phyloP scores from a whole-genome alignment of 208 protist species.

The Trypanosoma vivax region DNA sequence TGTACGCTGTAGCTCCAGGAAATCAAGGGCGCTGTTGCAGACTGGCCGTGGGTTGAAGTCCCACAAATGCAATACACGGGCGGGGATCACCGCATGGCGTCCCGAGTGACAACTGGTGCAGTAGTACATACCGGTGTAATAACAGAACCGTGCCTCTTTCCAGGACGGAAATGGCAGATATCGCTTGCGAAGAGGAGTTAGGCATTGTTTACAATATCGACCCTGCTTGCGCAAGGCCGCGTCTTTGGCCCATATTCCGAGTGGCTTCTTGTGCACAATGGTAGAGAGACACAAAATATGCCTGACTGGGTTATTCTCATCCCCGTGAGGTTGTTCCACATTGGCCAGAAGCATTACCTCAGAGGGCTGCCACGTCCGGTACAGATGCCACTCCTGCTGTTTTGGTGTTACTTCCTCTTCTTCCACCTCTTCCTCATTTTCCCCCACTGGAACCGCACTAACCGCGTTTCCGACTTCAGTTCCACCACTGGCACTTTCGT shows the following conservation, averaged over 20 bases:
- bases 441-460: too few relatives aligned
- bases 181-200: slow-evolving; percentile 7
- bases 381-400: neutral
- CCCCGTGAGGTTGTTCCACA: neutral
- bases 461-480: too few relatives aligned
- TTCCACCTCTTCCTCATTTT: neutral
- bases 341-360: slow-evolving; percentile 5
- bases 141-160: slow-evolving; percentile 34
- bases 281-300: slow-evolving; percentile 16
- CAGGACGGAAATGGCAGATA: slow-evolving; percentile 12
- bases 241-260: slow-evolving; percentile 21
- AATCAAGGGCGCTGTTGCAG: slow-evolving; percentile 22
- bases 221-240: slow-evolving; percentile 13
- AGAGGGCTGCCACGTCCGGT: slow-evolving; percentile 11
- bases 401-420: neutral
- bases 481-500: too few relatives aligned
- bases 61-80: slow-evolving; percentile 30
- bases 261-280: slow-evolving; percentile 8
- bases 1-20: slow-evolving; percentile 18
- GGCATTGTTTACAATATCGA: slow-evolving; percentile 24
- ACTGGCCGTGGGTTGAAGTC: slow-evolving; percentile 30
- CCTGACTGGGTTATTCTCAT: slow-evolving; percentile 1
- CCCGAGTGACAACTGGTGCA: slow-evolving; percentile 27
- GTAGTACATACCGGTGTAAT: slow-evolving; percentile 48
- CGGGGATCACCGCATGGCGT: slow-evolving; percentile 20